Evolutionary conservation across 768 basidiomycete species (phyloP), one percentile per base, ranked within the genome.

Genomic region (Lentinula raphanica): DNA sequence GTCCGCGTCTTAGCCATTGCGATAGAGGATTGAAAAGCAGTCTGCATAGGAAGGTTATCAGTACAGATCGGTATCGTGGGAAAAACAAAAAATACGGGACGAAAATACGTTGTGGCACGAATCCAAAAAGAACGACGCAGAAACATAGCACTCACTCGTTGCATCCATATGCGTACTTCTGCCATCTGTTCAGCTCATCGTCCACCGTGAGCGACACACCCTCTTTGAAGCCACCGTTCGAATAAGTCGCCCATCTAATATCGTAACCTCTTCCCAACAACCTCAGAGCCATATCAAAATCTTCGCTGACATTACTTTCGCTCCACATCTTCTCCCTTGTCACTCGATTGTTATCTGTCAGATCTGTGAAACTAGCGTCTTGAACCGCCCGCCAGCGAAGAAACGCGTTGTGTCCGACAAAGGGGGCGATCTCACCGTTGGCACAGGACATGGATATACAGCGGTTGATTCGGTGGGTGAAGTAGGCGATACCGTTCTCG

Each of bases 111-210:
- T 9, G 35, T 15, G 35, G 35, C 17, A 58, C 38, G 12, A 49
- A 64, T 66, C 82, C 80, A 71, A 79, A 79, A 59, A 81, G 78
- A 1, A 80, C n/a, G 70, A 3, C 78, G 80, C 5, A 78, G 80
- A 31, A 75, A 58, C 64, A 76, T 78, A 56, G 66, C 63, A 69
- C 81, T 71, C 58, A 87, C 76, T 78, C 88, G 76, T 74, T 84
- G 72, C 71, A 87, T 75, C 77, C 84, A 79, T 71, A 86, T 51
- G 82, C 71, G 62, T 81, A 82, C 60, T 94, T 95, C 59, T 94
- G 90, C 93, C 93, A 96, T 3, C 93, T 72, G 65, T 93, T 94
- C 46, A 94, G 69, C 68, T 96, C 93, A 68, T 95, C 93, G 58
- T 94, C 92, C 62, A 85, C 83, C 3, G 89, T 93, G 28, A 96